Conservation (phyloP, 164 flowering plant genomes). For the Chloranthus sessilifolius region DNA sequence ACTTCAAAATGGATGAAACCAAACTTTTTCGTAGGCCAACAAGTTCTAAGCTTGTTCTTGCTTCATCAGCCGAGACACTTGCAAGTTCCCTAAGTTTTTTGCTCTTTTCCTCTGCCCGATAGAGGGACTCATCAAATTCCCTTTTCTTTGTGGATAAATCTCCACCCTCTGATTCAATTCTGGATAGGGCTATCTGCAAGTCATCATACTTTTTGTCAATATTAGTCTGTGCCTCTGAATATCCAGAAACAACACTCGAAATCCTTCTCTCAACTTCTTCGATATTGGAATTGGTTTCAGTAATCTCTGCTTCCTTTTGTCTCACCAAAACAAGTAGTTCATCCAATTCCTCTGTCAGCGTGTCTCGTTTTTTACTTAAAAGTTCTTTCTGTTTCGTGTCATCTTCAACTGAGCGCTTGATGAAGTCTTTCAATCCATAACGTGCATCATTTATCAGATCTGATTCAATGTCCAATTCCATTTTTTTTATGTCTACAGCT, state of each 20-base stretch:
- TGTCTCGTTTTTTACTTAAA: slow-evolving; percentile 36
- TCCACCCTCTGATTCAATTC: slow-evolving; percentile 35
- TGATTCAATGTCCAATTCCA: slow-evolving; percentile 61
- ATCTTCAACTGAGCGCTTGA: slow-evolving; percentile 36
- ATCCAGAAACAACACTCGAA: slow-evolving; percentile 38
- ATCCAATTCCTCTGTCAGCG: slow-evolving; percentile 48
- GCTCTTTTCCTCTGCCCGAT: slow-evolving; percentile 39
- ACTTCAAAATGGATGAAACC: slow-evolving; percentile 36
- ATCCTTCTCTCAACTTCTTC: slow-evolving; percentile 55
- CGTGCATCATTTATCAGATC: slow-evolving; percentile 47
- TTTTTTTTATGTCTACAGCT: slow-evolving; percentile 44
- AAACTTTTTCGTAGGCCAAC: slow-evolving; percentile 43
- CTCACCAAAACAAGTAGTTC: slow-evolving; percentile 50
- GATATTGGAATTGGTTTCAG: slow-evolving; percentile 45
- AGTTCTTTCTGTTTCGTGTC: slow-evolving; percentile 47
- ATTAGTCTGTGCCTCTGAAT: slow-evolving; percentile 35
- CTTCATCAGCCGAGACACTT: slow-evolving; percentile 42
- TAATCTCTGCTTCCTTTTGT: slow-evolving; percentile 69
- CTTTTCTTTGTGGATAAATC: slow-evolving; percentile 40
- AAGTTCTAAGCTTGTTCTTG: slow-evolving; percentile 40
- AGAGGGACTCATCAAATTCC: slow-evolving; percentile 39
- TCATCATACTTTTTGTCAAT: slow-evolving; percentile 32
- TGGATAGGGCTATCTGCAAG: slow-evolving; percentile 37
- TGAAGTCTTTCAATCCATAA: slow-evolving; percentile 27
- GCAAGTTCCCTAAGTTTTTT: slow-evolving; percentile 45